These are phyloP conservation scores for Tetrahymena malaccensis DNA, from an alignment of 73 alveolate genomes.

Conservation along the genomic window DNA sequence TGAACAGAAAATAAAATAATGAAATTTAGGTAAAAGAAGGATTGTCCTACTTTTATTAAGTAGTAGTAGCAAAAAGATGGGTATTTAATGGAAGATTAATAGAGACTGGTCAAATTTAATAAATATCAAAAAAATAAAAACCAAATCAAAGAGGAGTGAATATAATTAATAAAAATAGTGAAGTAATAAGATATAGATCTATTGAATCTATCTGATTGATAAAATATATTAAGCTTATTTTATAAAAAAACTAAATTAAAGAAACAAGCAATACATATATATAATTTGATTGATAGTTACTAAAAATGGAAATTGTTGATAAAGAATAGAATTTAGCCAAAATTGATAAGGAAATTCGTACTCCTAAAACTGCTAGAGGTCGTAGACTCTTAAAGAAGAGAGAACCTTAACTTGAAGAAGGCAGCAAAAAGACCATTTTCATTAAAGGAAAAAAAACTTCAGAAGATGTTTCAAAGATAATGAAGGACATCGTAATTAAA, in stretches of 20 bases:
- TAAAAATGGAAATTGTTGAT: background rate
- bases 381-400: conserved; percentile 46
- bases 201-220: background rate
- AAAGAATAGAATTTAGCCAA: background rate
- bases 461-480: conserved; percentile 18
- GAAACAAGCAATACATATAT: background rate
- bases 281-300: background rate
- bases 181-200: background rate
- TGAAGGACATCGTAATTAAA: conserved; percentile 29
- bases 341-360: background rate
- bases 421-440: conserved; percentile 47
- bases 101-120: background rate
- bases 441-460: conserved; percentile 56
- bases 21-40: background rate
- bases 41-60: background rate
- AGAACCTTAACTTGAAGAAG: conserved; percentile 53
- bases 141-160: background rate
- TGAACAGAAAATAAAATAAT: background rate
- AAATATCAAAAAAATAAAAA: background rate
- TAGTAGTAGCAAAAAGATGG: background rate
- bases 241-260: background rate
- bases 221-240: background rate
- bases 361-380: conserved; percentile 53
- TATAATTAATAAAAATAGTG: background rate
- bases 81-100: background rate